A percentile compares a stretch with the other conserved stretches of the same genome.
Conservation (phyloP, 768 basidiomycete genomes). For the Amanita rubescens region DNA sequence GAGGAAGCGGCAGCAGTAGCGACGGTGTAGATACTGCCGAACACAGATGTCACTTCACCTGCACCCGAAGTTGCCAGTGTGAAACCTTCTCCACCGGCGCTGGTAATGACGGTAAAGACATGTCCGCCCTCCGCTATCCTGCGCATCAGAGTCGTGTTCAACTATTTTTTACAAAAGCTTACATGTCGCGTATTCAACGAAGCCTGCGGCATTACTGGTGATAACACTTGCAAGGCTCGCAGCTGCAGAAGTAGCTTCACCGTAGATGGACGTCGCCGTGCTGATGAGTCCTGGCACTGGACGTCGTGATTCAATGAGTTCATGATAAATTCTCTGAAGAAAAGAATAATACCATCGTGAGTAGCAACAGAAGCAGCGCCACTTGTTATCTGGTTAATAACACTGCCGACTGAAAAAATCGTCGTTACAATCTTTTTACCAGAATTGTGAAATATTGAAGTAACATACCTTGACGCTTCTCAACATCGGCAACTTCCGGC, state of each 20-base stretch:
- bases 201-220: slow-evolving; percentile 23
- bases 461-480: slow-evolving; percentile 38
- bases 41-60: slow-evolving; percentile 40
- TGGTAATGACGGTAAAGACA: slow-evolving; percentile 49
- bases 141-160: slow-evolving; percentile 9
- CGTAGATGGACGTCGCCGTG: slow-evolving; percentile 15
- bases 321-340: neutral
- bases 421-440: neutral
- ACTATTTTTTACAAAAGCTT: slow-evolving; percentile 12
- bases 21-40: slow-evolving; percentile 46
- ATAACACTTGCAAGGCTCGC: slow-evolving; percentile 20
- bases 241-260: slow-evolving; percentile 9
- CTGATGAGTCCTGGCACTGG: neutral
- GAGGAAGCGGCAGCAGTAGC: slow-evolving; percentile 28
- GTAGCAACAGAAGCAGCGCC: slow-evolving; percentile 15
- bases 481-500: slow-evolving; percentile 13
- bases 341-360: neutral
- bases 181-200: slow-evolving; percentile 39
- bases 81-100: slow-evolving; percentile 48
- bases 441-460: neutral
- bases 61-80: slow-evolving; percentile 45
- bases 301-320: neutral
- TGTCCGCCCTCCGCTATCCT: slow-evolving; percentile 44
- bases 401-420: slow-evolving; percentile 7
- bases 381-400: slow-evolving; percentile 25